Evolutionary conservation across 2,329 filamentous ascomycete species (phyloP).

Genomic region (Phyllosticta paracitricarpa): DNA sequence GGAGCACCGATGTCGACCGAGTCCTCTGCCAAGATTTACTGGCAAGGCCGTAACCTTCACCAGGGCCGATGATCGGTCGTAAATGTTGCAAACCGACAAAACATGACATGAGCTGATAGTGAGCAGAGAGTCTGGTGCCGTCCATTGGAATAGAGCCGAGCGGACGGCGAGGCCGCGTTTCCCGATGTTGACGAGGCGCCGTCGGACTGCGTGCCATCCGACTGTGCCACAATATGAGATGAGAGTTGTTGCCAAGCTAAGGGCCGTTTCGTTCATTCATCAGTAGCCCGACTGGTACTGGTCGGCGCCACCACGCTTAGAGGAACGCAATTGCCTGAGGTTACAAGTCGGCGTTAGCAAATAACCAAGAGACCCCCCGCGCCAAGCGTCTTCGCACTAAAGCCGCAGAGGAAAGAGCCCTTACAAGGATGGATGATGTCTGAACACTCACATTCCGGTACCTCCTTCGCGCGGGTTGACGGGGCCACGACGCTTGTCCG

Average conservation of each 20-base stretch:
- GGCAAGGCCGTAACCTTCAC: slow-evolving; percentile 6
- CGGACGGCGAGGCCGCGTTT: slow-evolving; percentile 37
- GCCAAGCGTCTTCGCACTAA: slow-evolving; percentile 71
- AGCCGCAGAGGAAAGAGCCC: slow-evolving; percentile 73
- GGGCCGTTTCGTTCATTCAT: slow-evolving; percentile 18
- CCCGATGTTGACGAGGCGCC: slow-evolving; percentile 28
- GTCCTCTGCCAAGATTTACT: slow-evolving; percentile 4
- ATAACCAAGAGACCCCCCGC: slow-evolving; percentile 48
- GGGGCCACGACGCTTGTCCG: slow-evolving; percentile 59
- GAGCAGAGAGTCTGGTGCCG: slow-evolving; percentile 24
- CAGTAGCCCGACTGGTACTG: slow-evolving; percentile 41
- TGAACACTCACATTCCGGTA: slow-evolving; percentile 88
- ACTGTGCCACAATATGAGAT: slow-evolving; percentile 22
- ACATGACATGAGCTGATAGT: slow-evolving; percentile 25
- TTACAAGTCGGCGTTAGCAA: slow-evolving; percentile 35
- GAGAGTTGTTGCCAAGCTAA: slow-evolving; percentile 26
- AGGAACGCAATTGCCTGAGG: slow-evolving; percentile 42
- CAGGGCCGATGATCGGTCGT: slow-evolving; percentile 16
- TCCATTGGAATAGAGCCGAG: slow-evolving; percentile 21
- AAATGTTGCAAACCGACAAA: slow-evolving; percentile 24
- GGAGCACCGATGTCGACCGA: slow-evolving; percentile 7
- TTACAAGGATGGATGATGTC: slow-evolving; percentile 71
- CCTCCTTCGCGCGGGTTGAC: slow-evolving; percentile 74
- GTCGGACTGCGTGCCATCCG: slow-evolving; percentile 20
- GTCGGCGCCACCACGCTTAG: slow-evolving; percentile 39